Base-by-base conservation (phyloP, 441 rosid species). In the Adansonia rubrostipa region DNA sequence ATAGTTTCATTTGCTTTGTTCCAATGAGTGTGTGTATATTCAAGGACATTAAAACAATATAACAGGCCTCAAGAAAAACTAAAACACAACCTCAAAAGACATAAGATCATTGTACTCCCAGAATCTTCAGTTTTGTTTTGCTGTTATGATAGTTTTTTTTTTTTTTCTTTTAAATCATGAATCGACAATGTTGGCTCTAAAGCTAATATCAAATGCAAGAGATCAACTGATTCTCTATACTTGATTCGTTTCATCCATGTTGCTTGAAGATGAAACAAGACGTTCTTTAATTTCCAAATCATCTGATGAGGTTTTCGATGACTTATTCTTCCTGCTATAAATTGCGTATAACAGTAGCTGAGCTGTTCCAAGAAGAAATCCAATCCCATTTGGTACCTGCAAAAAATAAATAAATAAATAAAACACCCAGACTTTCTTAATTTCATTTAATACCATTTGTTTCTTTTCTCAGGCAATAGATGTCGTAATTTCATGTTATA, bases 361-460 rank as follows among this genome's bases (percentile, higher is more conserved):
- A 66, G 82, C 86, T 13, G 78, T 14, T 17, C 90, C 92, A 20
- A 89, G 85, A 36, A 76, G 64, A 44, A 89, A 84, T 10, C 90
- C 90, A 20, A 83, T 67, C 71, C 89, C 89, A 77, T 87, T 89
- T 75, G 92, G 90, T 33, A 89, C 68, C 90, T 87, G 68, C 53
- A 73, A 24, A 6, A 19, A 24, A 42, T 6, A 7, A 15, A 56
- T 6, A 7, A 15, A 56, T 36, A 36, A 36, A 36, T 36, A 36
- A 36, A 36, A 36, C 40, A 36, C 10, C n/a, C 42, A 51, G 5
- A 63, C 68, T 28, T 63, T 14, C 9, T 28, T 63, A 3, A 63
- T 63, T 63, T 5, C 7, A 42, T 42, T 42, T 42, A 11, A 3
- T 13, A 33, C 7, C 2, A 64, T 54, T n/a, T 3, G 7, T 15